Percentiles rank a stretch among this genome's conserved stretches.
Conservation (phyloP, 1,284 basidiomycete species). For the Entoloma clypeatum region DNA sequence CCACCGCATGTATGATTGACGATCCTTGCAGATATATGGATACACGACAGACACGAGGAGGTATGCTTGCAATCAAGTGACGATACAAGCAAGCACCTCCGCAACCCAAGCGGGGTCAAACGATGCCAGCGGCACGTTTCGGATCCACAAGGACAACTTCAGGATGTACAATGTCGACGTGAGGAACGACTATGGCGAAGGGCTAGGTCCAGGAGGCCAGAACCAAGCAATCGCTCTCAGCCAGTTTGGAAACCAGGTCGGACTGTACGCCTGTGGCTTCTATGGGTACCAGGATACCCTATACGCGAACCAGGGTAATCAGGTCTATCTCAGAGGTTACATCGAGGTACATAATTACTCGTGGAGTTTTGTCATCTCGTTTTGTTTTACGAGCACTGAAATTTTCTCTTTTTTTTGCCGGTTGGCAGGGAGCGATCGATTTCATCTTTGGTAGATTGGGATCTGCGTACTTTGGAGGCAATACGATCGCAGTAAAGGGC, state of each 20-base stretch:
- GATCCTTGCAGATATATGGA: constrained; percentile 46
- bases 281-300: constrained; percentile 49
- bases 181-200: constrained; percentile 48
- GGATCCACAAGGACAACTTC: constrained; percentile 49
- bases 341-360: constrained; percentile 39
- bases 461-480: constrained; percentile 43
- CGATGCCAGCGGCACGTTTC: constrained; percentile 51
- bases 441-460: constrained; percentile 49
- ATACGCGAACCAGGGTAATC: constrained; percentile 44
- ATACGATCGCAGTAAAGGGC: constrained; percentile 40
- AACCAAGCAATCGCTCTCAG: constrained; percentile 53
- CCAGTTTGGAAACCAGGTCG: constrained; percentile 47
- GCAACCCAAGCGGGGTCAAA: constrained; percentile 46
- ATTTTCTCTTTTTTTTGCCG: no score
- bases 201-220: no score
- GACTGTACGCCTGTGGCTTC: constrained; percentile 49
- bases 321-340: constrained; percentile 45
- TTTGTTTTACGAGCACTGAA: no score
- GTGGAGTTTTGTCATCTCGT: no score
- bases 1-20: no score
- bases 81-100: constrained; percentile 39
- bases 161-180: constrained; percentile 56
- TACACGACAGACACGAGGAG: constrained; percentile 39
- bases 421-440: constrained; percentile 49
- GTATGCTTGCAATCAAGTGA: constrained; percentile 40